Evolutionary conservation across 139 green algal genomes (phyloP).

Genomic region (Tetraselmis striata): DNA sequence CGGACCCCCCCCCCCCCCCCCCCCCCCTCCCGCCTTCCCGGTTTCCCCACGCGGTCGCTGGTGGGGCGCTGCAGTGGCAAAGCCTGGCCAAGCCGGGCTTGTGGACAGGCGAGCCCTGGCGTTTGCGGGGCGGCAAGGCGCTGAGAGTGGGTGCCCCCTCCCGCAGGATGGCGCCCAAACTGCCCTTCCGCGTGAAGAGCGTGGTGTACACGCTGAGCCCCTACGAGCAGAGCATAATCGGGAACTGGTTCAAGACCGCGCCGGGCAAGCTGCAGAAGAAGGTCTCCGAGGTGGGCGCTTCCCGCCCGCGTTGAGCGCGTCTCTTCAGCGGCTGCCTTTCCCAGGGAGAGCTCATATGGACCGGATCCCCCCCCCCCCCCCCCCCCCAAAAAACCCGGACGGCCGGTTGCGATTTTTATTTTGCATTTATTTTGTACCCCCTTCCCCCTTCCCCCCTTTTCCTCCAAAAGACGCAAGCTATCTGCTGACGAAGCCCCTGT

Average conservation of each 20-base stretch:
- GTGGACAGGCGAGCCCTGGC: too few relatives aligned
- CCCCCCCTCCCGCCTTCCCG: too few relatives aligned
- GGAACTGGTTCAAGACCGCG: slow-evolving; percentile 63
- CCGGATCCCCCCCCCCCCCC: too few relatives aligned
- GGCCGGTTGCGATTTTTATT: not conserved
- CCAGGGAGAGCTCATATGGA: too few relatives aligned
- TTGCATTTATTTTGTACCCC: not conserved
- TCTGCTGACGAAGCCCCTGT: too few relatives aligned
- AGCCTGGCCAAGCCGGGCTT: too few relatives aligned
- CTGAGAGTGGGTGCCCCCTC: slow-evolving; percentile 27
- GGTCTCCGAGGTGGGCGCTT: slow-evolving; percentile 28
- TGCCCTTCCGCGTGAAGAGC: slow-evolving; percentile 64
- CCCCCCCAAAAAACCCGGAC: not conserved
- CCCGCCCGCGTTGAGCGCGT: not conserved
- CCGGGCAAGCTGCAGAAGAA: slow-evolving; percentile 47
- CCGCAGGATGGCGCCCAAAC: slow-evolving; percentile 35
- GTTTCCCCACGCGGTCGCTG: too few relatives aligned
- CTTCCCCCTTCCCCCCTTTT: not conserved
- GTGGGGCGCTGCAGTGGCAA: too few relatives aligned
- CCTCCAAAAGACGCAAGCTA: too few relatives aligned
- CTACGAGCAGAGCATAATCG: slow-evolving; percentile 73
- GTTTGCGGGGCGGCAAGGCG: too few relatives aligned
- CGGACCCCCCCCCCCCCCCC: too few relatives aligned
- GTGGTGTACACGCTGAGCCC: slow-evolving; percentile 83
- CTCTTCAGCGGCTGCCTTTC: not conserved